Evolutionary conservation across 2,329 filamentous ascomycete species (phyloP).

Genomic region (Drechslerella stenobrocha): DNA sequence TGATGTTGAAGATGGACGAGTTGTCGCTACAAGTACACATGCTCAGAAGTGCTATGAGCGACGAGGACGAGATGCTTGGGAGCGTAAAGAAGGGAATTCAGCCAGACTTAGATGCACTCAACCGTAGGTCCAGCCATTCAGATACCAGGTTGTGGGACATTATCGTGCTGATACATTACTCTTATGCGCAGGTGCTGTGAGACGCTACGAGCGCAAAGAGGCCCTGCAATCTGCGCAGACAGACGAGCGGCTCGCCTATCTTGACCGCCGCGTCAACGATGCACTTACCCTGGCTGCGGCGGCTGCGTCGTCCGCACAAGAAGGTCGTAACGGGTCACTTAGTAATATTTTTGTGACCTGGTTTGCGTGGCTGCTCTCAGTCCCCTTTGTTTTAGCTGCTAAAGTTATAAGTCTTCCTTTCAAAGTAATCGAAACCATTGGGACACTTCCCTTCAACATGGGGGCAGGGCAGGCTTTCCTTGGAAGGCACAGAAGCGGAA

Average conservation of each 20-base stretch:
- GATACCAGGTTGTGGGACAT: background rate
- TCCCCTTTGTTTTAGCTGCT: slow-evolving; percentile 35
- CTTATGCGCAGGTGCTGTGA: slow-evolving; percentile 63
- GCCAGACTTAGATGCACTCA: slow-evolving; percentile 83
- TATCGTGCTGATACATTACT: slow-evolving; percentile 13
- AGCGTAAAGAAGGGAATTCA: slow-evolving; percentile 66
- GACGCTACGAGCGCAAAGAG: slow-evolving; percentile 87
- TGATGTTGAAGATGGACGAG: slow-evolving; percentile 60
- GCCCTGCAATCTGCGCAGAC: slow-evolving; percentile 74
- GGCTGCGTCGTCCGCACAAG: slow-evolving; percentile 56
- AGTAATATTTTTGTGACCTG: slow-evolving; percentile 30
- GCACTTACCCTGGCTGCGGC: slow-evolving; percentile 79
- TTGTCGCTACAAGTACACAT: slow-evolving; percentile 67
- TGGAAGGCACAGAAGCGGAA: slow-evolving; percentile 32
- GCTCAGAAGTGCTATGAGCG: slow-evolving; percentile 27
- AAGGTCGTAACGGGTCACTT: slow-evolving; percentile 32
- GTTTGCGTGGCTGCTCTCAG: slow-evolving; percentile 38
- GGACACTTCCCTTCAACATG: slow-evolving; percentile 34
- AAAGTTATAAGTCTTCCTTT: slow-evolving; percentile 36
- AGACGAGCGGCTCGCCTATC: slow-evolving; percentile 71
- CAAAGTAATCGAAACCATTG: slow-evolving; percentile 34
- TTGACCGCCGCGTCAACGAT: slow-evolving; percentile 74
- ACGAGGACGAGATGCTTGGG: slow-evolving; percentile 65
- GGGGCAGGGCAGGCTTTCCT: slow-evolving; percentile 35
- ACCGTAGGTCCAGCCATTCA: slow-evolving; percentile 59